A percentile compares a stretch with the other conserved stretches of the same genome.
Evolutionary conservation across 768 basidiomycete species (phyloP).

Genomic region (Naganishia vaughanmartiniae): DNA sequence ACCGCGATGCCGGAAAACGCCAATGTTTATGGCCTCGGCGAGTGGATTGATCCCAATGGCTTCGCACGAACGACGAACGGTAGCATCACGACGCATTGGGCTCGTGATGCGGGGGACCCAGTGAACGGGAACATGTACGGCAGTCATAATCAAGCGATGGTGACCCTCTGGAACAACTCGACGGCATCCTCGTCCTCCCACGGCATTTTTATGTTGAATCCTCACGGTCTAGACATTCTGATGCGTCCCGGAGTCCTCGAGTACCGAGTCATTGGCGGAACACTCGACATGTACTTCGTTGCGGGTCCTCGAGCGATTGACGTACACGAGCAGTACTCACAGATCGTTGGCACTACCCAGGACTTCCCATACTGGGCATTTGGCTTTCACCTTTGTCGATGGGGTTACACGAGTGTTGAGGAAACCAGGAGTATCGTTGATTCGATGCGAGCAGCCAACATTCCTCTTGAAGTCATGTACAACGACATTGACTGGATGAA

Average conservation of each 20-base stretch:
- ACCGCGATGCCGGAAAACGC: conserved; percentile 62
- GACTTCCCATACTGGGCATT: conserved; percentile 75
- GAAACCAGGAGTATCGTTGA: conserved; percentile 61
- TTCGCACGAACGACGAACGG: conserved; percentile 20
- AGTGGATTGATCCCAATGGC: conserved; percentile 45
- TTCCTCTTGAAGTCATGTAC: conserved; percentile 68
- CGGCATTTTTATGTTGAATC: conserved; percentile 71
- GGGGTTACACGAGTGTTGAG: conserved; percentile 59
- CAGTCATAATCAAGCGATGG: conserved; percentile 38
- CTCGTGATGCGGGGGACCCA: conserved; percentile 11
- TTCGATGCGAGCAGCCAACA: conserved; percentile 65
- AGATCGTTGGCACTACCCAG: conserved; percentile 65
- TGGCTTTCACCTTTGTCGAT: conserved; percentile 70
- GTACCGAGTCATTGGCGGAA: conserved; percentile 71
- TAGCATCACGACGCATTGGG: conserved; percentile 13
- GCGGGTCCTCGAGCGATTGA: conserved; percentile 55
- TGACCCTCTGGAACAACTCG: conserved; percentile 24
- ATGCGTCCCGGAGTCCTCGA: conserved; percentile 60
- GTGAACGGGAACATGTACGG: conserved; percentile 47
- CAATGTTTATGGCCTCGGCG: conserved; percentile 75
- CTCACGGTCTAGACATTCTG: conserved; percentile 69
- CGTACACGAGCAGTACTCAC: conserved; percentile 72
- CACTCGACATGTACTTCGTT: conserved; percentile 73
- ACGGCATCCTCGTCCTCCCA: conserved; percentile 57
- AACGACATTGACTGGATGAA: conserved; percentile 43